Evolutionary conservation across 1,284 basidiomycete species (phyloP), one percentile per base, ranked within the genome.

Genomic region (Takashimella tepidaria): DNA sequence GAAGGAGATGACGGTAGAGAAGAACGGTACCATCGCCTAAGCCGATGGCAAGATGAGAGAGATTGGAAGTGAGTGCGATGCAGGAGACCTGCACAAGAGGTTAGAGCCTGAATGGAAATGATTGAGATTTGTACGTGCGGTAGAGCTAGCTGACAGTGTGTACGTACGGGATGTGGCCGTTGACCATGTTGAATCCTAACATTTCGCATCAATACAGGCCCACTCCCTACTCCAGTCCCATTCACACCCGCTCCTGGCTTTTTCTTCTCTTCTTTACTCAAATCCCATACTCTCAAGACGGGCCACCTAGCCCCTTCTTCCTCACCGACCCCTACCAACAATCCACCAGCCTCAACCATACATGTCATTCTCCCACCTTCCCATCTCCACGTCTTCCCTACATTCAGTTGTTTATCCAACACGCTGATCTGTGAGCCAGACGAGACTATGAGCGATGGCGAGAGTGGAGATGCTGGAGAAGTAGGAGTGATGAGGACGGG

Each of bases 21-120:
- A 97, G 81, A 5, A 97, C 92, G 0, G 89, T 89, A n/a, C 95
- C 95, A 67, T 98, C 93, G 1, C 86, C 92, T 10, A 98, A 81
- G 6, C 92, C 95, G 41, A 97, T 82, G 4, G 92, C 88, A 19
- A 98, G 82, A 72, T 92, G 88, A 1, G 88, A 84, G 1, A 97
- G 80, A n/a, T 82, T 82, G 5, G 83, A 77, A 0, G 92, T 89
- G 23, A 93, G 78, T 0, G 92, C 87, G 11, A 96, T 77, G 0
- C 86, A 83, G 4, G 89, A 86, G 2, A 95, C 84, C 88, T 91
- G 51, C 1, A 6, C n/a, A 3, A n/a, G n/a, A n/a, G n/a, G n/a
- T n/a, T n/a, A n/a, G n/a, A n/a, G n/a, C n/a, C n/a, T n/a, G n/a
- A n/a, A n/a, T n/a, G n/a, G n/a, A n/a, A n/a, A n/a, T n/a, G n/a